Evolutionary conservation across 192 early-diverging fungal genomes (phyloP).

Genomic region (Umbelopsis isabellina): DNA sequence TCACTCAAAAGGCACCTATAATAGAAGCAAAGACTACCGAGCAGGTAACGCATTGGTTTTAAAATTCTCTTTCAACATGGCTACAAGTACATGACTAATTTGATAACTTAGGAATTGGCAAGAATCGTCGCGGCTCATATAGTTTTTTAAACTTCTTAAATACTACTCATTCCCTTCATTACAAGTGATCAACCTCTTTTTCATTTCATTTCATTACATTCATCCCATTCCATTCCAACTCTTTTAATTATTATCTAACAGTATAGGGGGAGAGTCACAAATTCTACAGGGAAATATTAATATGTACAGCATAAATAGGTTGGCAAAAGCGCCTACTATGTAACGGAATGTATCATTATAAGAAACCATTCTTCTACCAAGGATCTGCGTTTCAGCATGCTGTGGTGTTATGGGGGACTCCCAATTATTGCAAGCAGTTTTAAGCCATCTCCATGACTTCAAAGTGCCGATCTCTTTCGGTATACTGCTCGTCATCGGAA

Average conservation of each 20-base stretch:
- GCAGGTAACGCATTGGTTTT: not conserved
- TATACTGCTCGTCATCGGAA: conserved; percentile 21
- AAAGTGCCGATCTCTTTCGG: not conserved
- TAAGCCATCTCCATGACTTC: conserved; percentile 9
- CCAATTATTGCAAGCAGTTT: no score
- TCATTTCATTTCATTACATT: not conserved
- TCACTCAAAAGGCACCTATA: not conserved
- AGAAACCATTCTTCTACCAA: not conserved
- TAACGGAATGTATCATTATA: conserved; percentile 4
- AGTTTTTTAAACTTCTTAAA: conserved; percentile 1
- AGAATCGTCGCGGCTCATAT: conserved; percentile 6
- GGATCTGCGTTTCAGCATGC: not conserved
- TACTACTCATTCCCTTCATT: not conserved
- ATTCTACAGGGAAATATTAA: conserved; percentile 2
- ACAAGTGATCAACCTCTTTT: not conserved
- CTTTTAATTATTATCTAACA: conserved; percentile 9
- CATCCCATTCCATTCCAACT: not conserved
- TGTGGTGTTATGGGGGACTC: not conserved
- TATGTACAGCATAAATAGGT: conserved; percentile 20
- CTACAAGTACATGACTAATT: not conserved
- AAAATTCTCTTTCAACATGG: no score
- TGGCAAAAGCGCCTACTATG: conserved; percentile 1
- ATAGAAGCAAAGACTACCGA: not conserved
- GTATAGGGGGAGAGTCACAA: not conserved
- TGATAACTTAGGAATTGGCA: not conserved